Evolutionary conservation across 306 rosid species (phyloP).

Genomic region (Acacia melanoxylon): DNA sequence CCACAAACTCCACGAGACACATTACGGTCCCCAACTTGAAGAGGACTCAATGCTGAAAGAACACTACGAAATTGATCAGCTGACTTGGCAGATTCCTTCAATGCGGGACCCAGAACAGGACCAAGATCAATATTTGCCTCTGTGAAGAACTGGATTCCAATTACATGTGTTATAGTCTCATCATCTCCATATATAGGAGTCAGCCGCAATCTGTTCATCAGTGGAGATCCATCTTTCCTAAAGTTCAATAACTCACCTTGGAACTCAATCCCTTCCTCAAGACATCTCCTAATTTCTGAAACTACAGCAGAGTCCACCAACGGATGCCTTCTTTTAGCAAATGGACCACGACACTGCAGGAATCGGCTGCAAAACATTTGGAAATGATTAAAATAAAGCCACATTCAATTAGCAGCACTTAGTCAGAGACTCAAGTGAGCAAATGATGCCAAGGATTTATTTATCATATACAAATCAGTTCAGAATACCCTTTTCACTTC

Average conservation of each 20-base stretch:
- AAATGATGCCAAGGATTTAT: slow-evolving; percentile 13
- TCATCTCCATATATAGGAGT: slow-evolving; percentile 96
- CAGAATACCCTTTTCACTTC: slow-evolving; percentile 18
- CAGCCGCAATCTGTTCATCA: slow-evolving; percentile 89
- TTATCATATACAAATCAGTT: slow-evolving; percentile 11
- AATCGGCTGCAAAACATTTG: slow-evolving; percentile 77
- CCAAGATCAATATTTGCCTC: slow-evolving; percentile 94
- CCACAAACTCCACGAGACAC: slow-evolving; percentile 92
- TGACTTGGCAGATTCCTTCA: slow-evolving; percentile 64
- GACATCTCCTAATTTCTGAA: slow-evolving; percentile 87
- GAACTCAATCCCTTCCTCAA: slow-evolving; percentile 89
- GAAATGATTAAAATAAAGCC: slow-evolving; percentile 34
- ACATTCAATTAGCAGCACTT: background rate
- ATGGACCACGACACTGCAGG: slow-evolving; percentile 98
- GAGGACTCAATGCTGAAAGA: slow-evolving; percentile 66
- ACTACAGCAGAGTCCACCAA: slow-evolving; percentile 84
- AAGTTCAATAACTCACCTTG: slow-evolving; percentile 97
- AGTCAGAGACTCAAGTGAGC: slow-evolving; percentile 17
- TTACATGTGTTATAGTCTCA: slow-evolving; percentile 82
- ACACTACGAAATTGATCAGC: slow-evolving; percentile 59
- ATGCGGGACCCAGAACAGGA: slow-evolving; percentile 63
- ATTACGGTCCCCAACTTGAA: slow-evolving; percentile 71
- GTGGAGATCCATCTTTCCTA: slow-evolving; percentile 96
- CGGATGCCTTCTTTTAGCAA: slow-evolving; percentile 96
- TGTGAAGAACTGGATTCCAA: slow-evolving; percentile 90